phyloP scores from a whole-genome alignment of 495 filamentous ascomycete genomes.

The Astrocystis sublimbata region DNA sequence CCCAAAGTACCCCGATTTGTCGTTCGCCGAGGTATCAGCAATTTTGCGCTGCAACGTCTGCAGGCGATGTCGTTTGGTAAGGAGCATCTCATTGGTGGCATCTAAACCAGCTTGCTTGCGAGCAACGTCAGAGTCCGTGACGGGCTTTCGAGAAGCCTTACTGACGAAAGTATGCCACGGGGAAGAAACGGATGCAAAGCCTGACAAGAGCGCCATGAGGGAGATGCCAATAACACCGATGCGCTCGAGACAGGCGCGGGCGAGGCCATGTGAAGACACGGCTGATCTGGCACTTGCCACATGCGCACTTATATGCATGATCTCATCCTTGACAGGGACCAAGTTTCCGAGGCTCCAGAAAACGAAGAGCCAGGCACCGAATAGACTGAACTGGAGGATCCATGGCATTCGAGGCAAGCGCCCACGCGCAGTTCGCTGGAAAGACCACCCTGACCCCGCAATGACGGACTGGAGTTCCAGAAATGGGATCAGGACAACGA shows the following conservation, averaged over 20 bases:
- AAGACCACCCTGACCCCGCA: constrained; percentile 58
- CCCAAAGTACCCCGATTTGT: constrained; percentile 60
- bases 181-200: constrained; percentile 77
- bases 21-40: constrained; percentile 41
- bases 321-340: constrained; percentile 55
- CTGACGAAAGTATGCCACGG: constrained; percentile 78
- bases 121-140: constrained; percentile 68
- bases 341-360: constrained; percentile 76
- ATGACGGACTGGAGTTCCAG: constrained; percentile 70
- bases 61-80: constrained; percentile 66
- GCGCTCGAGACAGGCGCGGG: constrained; percentile 72
- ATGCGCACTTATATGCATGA: constrained; percentile 26
- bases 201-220: constrained; percentile 77
- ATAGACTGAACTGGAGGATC: constrained; percentile 57
- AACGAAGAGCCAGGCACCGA: constrained; percentile 61
- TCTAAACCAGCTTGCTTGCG: constrained; percentile 73
- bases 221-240: constrained; percentile 80
- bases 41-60: constrained; percentile 65
- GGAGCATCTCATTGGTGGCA: constrained; percentile 73
- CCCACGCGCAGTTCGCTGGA: constrained; percentile 52
- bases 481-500: constrained; percentile 68
- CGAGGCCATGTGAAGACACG: constrained; percentile 40
- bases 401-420: constrained; percentile 53
- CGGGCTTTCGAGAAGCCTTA: constrained; percentile 49
- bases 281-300: constrained; percentile 25